phyloP scores from a whole-genome alignment of 2,329 filamentous ascomycete species.

The Paraphaeosphaeria minitans region DNA sequence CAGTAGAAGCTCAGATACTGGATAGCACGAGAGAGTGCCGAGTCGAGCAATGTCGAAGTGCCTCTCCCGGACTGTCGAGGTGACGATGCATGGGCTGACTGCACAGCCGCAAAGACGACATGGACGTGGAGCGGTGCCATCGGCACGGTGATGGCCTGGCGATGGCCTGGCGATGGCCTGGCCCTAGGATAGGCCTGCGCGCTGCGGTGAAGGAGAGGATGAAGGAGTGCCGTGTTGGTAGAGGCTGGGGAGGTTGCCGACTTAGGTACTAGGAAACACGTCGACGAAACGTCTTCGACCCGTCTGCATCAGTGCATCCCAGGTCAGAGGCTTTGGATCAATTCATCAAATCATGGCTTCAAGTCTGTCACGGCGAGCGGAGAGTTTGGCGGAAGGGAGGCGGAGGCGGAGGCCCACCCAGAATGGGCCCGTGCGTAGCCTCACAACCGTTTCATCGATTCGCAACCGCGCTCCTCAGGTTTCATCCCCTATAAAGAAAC shows the following conservation, averaged over 20 bases:
- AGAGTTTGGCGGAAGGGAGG: neutral
- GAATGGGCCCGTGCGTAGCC: slow-evolving; percentile 21
- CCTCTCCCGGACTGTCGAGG: slow-evolving; percentile 2
- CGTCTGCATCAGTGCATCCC: slow-evolving; percentile 23
- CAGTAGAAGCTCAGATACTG: neutral
- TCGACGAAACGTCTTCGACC: slow-evolving; percentile 23
- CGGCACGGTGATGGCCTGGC: neutral
- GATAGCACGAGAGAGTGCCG: neutral
- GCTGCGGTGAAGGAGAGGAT: neutral
- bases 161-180: neutral
- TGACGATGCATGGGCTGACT: slow-evolving; percentile 5
- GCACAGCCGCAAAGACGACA: slow-evolving; percentile 1
- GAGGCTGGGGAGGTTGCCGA: neutral
- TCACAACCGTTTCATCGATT: slow-evolving; percentile 30
- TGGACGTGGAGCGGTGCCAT: slow-evolving; percentile 3
- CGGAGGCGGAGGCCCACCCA: neutral
- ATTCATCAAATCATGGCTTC: neutral
- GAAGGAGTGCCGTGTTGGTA: neutral
- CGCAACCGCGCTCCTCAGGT: slow-evolving; percentile 26
- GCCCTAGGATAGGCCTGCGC: neutral
- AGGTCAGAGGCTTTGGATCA: slow-evolving; percentile 12
- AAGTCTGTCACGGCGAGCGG: slow-evolving; percentile 3
- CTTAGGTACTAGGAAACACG: slow-evolving; percentile 5
- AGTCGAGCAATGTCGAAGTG: neutral
- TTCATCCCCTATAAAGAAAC: slow-evolving; percentile 44